phyloP scores from a whole-genome alignment of 2,329 filamentous ascomycete species.

The Grosmannia huntii region DNA sequence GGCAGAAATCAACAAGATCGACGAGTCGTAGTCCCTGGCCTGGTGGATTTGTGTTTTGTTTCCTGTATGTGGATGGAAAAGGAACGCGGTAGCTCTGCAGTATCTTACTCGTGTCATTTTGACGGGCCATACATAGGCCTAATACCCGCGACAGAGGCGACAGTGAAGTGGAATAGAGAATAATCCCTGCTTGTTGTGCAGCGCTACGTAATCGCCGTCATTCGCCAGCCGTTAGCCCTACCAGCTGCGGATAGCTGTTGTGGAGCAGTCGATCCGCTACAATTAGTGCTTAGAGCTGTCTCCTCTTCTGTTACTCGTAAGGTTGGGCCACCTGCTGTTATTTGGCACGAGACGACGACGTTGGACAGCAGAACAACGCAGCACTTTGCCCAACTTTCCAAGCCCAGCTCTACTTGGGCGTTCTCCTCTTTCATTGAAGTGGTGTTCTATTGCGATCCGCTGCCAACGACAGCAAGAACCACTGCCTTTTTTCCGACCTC shows the following conservation, averaged over 20 bases:
- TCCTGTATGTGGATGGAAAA: background rate
- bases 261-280: background rate
- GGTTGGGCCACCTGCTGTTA: background rate
- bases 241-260: background rate
- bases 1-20: constrained; percentile 79
- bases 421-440: background rate
- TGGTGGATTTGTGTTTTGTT: background rate
- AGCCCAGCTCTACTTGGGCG: background rate
- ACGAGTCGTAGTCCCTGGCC: constrained; percentile 33
- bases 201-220: background rate
- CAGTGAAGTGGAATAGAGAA: background rate
- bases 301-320: background rate
- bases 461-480: background rate
- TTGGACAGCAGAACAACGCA: background rate
- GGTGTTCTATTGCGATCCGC: background rate
- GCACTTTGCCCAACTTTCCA: background rate
- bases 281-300: background rate
- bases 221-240: background rate
- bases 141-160: background rate
- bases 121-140: background rate
- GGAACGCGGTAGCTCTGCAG: background rate
- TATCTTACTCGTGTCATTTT: background rate
- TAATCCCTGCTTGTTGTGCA: background rate
- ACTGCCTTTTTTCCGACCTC: background rate
- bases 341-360: background rate